phyloP scores from a whole-genome alignment of 2,329 filamentous ascomycete species.

The Alternaria conjuncta region DNA sequence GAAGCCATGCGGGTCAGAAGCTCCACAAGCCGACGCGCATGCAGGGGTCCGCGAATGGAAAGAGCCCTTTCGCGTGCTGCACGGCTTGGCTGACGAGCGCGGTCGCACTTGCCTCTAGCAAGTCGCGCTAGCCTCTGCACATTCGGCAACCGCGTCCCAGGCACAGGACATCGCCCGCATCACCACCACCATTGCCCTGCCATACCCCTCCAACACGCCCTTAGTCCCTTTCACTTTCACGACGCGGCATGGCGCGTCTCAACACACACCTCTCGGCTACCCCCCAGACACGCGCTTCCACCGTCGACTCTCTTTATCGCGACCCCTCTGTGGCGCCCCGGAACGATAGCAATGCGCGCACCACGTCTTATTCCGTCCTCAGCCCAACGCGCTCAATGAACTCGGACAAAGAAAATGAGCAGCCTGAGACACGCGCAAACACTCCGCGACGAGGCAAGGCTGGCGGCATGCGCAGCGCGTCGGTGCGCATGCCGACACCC shows the following conservation, averaged over 20 bases:
- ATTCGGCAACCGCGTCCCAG: conserved; percentile 19
- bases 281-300: conserved; percentile 38
- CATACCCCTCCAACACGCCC: not conserved
- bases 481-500: conserved; percentile 46
- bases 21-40: conserved; percentile 7
- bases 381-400: conserved; percentile 39
- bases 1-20: not conserved
- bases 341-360: conserved; percentile 21
- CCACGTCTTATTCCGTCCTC: conserved; percentile 40
- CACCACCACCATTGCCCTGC: not conserved
- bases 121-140: conserved; percentile 26
- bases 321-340: conserved; percentile 43
- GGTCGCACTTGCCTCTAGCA: conserved; percentile 19
- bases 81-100: conserved; percentile 26
- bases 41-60: conserved; percentile 27
- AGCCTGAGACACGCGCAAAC: conserved; percentile 32
- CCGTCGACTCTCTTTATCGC: conserved; percentile 45
- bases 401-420: conserved; percentile 56
- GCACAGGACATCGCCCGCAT: not conserved
- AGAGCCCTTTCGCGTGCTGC: conserved; percentile 25
- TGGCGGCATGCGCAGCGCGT: conserved; percentile 48
- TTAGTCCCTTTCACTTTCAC: not conserved
- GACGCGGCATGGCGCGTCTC: conserved; percentile 44
- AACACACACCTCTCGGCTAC: conserved; percentile 43
- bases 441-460: conserved; percentile 50